phyloP scores from a whole-genome alignment of 768 basidiomycete species.

The Leucocoprinus birnbaumii region DNA sequence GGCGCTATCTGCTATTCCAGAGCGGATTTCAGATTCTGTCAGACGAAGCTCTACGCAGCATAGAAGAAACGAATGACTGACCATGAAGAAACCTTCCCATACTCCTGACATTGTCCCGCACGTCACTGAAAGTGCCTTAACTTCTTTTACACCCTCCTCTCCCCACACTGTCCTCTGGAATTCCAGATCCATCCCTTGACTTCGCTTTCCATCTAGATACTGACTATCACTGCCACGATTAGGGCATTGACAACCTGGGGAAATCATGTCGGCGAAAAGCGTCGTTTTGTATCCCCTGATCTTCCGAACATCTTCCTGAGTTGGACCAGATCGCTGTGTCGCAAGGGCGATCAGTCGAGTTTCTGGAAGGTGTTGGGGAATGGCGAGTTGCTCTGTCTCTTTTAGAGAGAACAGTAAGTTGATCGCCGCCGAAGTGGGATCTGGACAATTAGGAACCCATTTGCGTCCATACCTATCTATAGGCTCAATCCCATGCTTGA shows the following conservation, averaged over 20 bases:
- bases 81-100: slow-evolving; percentile 65
- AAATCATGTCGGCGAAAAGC: slow-evolving; percentile 43
- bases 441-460: slow-evolving; percentile 25
- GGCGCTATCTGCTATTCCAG: slow-evolving; percentile 3
- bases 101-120: slow-evolving; percentile 49
- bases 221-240: slow-evolving; percentile 5
- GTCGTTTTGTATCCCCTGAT: slow-evolving; percentile 42
- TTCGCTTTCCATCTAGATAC: slow-evolving; percentile 5
- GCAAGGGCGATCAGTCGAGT: slow-evolving; percentile 43
- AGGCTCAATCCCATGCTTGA: background rate
- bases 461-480: slow-evolving; percentile 9
- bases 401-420: slow-evolving; percentile 51
- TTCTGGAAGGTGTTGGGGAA: slow-evolving; percentile 50
- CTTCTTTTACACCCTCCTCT: slow-evolving; percentile 2
- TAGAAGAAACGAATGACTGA: slow-evolving; percentile 25
- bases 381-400: slow-evolving; percentile 38
- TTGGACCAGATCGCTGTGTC: slow-evolving; percentile 46
- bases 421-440: slow-evolving; percentile 42
- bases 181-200: slow-evolving; percentile 19
- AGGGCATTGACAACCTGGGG: slow-evolving; percentile 24
- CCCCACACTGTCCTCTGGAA: slow-evolving; percentile 15
- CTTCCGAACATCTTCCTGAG: slow-evolving; percentile 46
- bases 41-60: background rate
- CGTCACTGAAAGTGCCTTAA: slow-evolving; percentile 17
- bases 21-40: background rate